These are phyloP conservation scores for Rhodotorula sphaerocarpa DNA, from an alignment of 768 basidiomycete genomes.

Conservation along the genomic window DNA sequence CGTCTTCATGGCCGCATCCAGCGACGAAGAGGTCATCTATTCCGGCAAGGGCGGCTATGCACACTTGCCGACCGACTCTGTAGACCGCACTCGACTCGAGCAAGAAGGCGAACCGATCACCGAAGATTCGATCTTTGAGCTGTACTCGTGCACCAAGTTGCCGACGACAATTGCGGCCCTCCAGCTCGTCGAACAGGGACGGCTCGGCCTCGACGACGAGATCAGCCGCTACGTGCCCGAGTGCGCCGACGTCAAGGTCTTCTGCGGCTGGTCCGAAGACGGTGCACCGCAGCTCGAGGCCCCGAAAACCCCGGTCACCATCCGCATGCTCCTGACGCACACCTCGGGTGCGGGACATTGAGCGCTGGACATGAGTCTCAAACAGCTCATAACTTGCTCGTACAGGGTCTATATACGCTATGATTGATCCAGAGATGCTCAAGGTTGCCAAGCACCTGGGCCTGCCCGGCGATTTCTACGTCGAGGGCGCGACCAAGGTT, in stretches of 20 bases:
- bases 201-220: constrained; percentile 36
- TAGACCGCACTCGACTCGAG: neutral
- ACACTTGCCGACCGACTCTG: neutral
- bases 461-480: neutral
- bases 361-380: too few species aligned
- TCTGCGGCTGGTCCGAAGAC: constrained; percentile 37
- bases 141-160: constrained; percentile 17
- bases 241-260: constrained; percentile 31
- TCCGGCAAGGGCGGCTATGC: neutral
- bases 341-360: constrained; percentile 31
- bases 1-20: neutral
- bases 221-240: constrained; percentile 37
- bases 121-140: neutral
- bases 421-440: neutral
- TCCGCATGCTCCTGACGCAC: constrained; percentile 41
- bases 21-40: neutral
- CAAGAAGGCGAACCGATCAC: neutral
- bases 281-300: constrained; percentile 26
- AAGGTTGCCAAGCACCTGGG: neutral
- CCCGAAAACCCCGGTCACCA: constrained; percentile 37
- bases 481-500: neutral
- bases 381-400: neutral
- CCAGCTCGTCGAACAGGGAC: constrained; percentile 40
- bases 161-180: constrained; percentile 40
- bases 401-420: neutral